These are phyloP conservation scores for Fraxinus platypoda DNA, from an alignment of 305 asterid species.

Conservation along the genomic window DNA sequence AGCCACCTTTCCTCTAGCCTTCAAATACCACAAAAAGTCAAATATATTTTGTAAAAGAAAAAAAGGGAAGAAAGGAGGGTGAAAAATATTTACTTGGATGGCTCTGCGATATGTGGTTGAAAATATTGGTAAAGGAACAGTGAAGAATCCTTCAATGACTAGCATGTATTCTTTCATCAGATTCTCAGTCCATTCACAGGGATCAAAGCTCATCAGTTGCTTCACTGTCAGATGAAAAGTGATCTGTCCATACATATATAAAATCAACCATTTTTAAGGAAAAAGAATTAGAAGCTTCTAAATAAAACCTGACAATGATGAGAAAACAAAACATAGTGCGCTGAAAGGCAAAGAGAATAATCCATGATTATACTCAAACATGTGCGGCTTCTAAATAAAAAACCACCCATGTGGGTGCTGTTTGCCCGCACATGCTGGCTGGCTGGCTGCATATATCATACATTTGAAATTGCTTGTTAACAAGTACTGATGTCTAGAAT, in stretches of 20 bases:
- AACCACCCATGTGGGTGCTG: background rate
- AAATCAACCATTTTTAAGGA: background rate
- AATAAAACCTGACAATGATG: slow-evolving; percentile 27
- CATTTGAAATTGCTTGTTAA: no score
- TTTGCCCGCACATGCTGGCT: background rate
- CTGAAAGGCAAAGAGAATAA: slow-evolving; percentile 52
- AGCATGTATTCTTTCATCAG: slow-evolving; percentile 96
- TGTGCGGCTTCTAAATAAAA: slow-evolving; percentile 46
- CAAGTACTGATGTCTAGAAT: background rate
- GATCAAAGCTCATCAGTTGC: slow-evolving; percentile 96
- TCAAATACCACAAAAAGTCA: background rate
- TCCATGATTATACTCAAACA: slow-evolving; percentile 50
- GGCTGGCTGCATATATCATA: background rate
- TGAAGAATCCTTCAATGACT: slow-evolving; percentile 92
- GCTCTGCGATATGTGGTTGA: slow-evolving; percentile 86
- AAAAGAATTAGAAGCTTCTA: slow-evolving; percentile 30
- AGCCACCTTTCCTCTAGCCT: slow-evolving; percentile 94
- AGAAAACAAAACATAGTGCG: slow-evolving; percentile 35
- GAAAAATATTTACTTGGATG: slow-evolving; percentile 49
- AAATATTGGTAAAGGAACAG: slow-evolving; percentile 70
- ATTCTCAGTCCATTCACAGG: slow-evolving; percentile 91
- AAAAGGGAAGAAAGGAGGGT: background rate
- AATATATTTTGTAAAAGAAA: background rate
- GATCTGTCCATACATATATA: slow-evolving; percentile 49
- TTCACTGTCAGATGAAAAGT: slow-evolving; percentile 89